Conservation (phyloP, 305 asterid species). For the Vinca major region DNA sequence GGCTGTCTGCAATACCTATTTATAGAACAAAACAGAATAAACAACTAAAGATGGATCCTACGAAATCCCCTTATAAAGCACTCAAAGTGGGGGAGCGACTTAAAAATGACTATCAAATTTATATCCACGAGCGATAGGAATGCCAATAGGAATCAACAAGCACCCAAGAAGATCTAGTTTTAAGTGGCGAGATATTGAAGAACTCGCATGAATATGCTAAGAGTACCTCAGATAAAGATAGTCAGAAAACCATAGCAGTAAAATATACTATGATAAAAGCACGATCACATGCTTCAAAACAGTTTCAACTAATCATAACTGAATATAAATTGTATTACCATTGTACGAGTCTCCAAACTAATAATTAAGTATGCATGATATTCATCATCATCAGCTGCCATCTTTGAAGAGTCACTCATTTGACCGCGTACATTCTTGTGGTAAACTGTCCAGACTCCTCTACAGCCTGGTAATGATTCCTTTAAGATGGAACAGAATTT, state of each 20-base stretch:
- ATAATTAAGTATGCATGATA: slow-evolving; percentile 92
- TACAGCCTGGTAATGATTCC: slow-evolving; percentile 95
- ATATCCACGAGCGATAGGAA: background rate
- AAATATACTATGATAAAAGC: background rate
- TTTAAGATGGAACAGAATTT: slow-evolving; percentile 22
- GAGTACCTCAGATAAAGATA: background rate
- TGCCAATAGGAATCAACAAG: background rate
- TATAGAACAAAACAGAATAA: slow-evolving; percentile 9
- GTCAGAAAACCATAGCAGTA: background rate
- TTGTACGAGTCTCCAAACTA: slow-evolving; percentile 90
- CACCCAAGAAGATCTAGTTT: background rate
- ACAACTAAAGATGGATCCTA: background rate
- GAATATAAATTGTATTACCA: slow-evolving; percentile 42
- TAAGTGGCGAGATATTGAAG: no score
- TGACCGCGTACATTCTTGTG: slow-evolving; percentile 70
- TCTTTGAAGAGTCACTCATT: slow-evolving; percentile 49
- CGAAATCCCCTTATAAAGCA: background rate
- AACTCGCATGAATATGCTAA: no score
- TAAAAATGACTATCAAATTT: background rate
- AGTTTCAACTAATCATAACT: background rate
- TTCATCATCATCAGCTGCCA: slow-evolving; percentile 81
- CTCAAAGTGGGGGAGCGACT: background rate
- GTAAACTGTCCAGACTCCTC: slow-evolving; percentile 96
- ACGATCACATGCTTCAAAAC: background rate
- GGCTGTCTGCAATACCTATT: slow-evolving; percentile 88